A percentile compares a stretch with the other conserved stretches of the same genome.
phyloP scores from a whole-genome alignment of 2,329 filamentous ascomycete species.

The Lasiodiplodia sp. region DNA sequence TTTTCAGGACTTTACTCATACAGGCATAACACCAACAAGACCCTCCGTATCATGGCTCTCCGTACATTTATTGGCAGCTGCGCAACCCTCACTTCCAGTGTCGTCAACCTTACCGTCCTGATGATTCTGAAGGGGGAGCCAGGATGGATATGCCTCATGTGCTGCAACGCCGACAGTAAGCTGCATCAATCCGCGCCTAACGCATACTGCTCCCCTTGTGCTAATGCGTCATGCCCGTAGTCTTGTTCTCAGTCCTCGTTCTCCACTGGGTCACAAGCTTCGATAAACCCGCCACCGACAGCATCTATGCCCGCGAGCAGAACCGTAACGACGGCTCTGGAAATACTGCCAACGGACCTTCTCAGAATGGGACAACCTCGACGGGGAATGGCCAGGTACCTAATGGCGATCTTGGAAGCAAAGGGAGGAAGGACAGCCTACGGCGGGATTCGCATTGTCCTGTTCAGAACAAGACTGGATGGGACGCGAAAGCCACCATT shows the following conservation, averaged over 20 bases:
- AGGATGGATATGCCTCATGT: constrained; percentile 29
- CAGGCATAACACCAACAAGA: constrained; percentile 12
- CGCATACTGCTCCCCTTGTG: background rate
- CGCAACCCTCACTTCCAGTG: constrained; percentile 21
- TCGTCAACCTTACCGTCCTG: constrained; percentile 22
- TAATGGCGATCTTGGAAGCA: background rate
- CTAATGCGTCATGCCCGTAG: background rate
- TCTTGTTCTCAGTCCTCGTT: constrained; percentile 25
- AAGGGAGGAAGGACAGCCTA: background rate
- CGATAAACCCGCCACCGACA: constrained; percentile 15
- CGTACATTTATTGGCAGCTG: constrained; percentile 28
- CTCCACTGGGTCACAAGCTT: constrained; percentile 28
- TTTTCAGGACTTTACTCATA: constrained; percentile 23
- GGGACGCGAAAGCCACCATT: constrained; percentile 19
- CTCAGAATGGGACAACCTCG: background rate
- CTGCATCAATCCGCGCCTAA: background rate
- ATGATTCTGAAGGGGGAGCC: constrained; percentile 25
- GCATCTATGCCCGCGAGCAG: constrained; percentile 15
- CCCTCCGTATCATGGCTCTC: constrained; percentile 26
- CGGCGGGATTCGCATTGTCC: background rate
- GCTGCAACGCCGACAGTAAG: constrained; percentile 30
- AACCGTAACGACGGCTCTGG: constrained; percentile 4
- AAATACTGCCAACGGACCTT: background rate
- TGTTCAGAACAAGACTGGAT: background rate
- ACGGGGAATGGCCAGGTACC: background rate